phyloP scores from a whole-genome alignment of 495 filamentous ascomycete species.

The Penicillium coffeae region DNA sequence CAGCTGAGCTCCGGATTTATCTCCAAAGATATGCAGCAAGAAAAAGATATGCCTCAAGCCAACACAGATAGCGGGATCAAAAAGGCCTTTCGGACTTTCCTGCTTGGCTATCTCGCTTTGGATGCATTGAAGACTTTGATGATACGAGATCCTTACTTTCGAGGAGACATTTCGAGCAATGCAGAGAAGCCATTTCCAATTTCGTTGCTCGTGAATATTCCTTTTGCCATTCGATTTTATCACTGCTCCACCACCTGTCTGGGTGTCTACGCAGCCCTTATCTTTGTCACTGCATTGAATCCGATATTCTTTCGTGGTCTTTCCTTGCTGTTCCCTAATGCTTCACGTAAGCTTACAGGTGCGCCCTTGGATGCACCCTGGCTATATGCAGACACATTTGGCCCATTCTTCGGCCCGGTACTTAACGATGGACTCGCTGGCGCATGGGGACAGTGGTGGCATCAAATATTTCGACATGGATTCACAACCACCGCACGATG shows the following conservation, averaged over 20 bases:
- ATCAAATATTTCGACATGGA: constrained; percentile 75
- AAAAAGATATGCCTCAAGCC: constrained; percentile 5
- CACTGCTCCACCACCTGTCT: constrained; percentile 47
- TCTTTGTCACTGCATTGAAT: constrained; percentile 51
- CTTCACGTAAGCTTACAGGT: constrained; percentile 30
- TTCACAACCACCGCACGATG: constrained; percentile 58
- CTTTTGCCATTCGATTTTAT: constrained; percentile 40
- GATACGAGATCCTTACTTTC: constrained; percentile 75
- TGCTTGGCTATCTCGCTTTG: constrained; percentile 56
- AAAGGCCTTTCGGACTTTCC: constrained; percentile 42
- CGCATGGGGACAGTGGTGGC: constrained; percentile 84
- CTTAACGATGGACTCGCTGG: constrained; percentile 66
- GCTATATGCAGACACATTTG: constrained; percentile 63
- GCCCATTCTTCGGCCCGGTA: constrained; percentile 49
- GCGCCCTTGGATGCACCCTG: constrained; percentile 54
- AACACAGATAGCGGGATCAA: constrained; percentile 45
- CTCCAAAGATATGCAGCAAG: constrained; percentile 1
- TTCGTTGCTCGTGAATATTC: constrained; percentile 35
- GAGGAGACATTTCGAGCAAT: constrained; percentile 32
- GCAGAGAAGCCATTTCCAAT: constrained; percentile 40
- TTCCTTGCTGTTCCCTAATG: constrained; percentile 42
- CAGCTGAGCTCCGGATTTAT: constrained; percentile 28
- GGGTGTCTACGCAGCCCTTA: constrained; percentile 51
- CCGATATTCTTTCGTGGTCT: constrained; percentile 56
- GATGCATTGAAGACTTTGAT: constrained; percentile 64